Percentiles rank a stretch among this genome's conserved stretches.
These are phyloP conservation scores for Linnemannia hyalina DNA, from an alignment of 192 early-diverging fungal species.

Conservation along the genomic window DNA sequence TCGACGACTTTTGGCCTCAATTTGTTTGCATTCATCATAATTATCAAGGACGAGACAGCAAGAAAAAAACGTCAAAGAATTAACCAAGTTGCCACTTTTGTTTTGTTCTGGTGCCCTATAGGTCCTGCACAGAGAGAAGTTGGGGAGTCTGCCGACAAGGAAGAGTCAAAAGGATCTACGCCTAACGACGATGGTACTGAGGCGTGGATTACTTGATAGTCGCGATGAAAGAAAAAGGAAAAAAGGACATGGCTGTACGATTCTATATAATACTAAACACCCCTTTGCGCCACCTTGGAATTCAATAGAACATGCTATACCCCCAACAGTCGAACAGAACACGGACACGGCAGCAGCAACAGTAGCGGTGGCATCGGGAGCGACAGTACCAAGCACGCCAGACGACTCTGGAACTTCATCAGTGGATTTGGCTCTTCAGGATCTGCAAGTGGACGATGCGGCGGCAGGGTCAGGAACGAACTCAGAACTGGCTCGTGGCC, in stretches of 20 bases:
- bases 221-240: no score
- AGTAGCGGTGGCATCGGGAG: neutral
- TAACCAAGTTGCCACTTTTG: neutral
- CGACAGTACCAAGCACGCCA: neutral
- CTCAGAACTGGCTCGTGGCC: neutral
- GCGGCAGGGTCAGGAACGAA: neutral
- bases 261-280: neutral
- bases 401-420: neutral
- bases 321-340: neutral
- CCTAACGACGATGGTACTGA: neutral
- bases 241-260: no score
- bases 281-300: neutral
- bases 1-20: neutral
- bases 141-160: neutral
- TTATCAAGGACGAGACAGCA: neutral
- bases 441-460: slow-evolving; percentile 5
- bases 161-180: slow-evolving; percentile 3
- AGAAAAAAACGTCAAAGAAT: neutral
- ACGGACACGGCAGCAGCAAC: neutral
- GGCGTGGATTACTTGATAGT: neutral
- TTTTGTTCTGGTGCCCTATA: neutral
- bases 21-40: neutral
- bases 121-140: slow-evolving; percentile 14
- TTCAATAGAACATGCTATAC: neutral
- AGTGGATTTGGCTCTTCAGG: slow-evolving; percentile 2